Base-by-base conservation (phyloP, 805 yeast genomes). In the Suhomyces emberorum region DNA sequence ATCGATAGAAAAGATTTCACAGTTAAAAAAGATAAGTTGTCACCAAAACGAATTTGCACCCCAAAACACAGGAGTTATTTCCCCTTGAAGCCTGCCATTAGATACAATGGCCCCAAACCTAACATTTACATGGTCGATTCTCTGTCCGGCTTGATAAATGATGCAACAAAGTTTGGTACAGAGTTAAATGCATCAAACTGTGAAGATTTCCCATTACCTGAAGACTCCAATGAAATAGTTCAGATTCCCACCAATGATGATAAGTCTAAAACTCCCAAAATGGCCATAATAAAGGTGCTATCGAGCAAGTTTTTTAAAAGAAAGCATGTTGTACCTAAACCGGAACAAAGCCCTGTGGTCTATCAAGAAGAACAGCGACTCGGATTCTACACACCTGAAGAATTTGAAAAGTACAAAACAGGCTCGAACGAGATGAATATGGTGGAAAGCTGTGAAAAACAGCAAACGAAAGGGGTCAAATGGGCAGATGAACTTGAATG, bases 151-250 rank as follows among this genome's bases (percentile, higher is more conserved):
- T 63, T 63, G 38, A 49, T 77, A 11, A 72, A 70, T 44, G 86
- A 81, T 48, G 85, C 86, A 7, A 80, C 86, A 3, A 74, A 70
- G 45, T 80, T 75, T 55, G 88, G 84, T 2, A 81, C 87, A 1
- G 85, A 80, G 52, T 64, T 81, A 38, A 81, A 81, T 51, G 70
- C 85, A 0, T 67, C 74, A 24, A 79, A 78, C 47, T 69, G 82
- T 39, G 75, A 72, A 42, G 84, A 82, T 7, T 73, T 81, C 32
- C 79, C 81, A 9, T 54, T 80, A 12, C 88, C 86, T 0, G 79
- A 72, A 38, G 70, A 68, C 37, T 61, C 64, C 2, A 71, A 74
- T 38, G 84, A 79, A 49, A 61, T 76, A 14, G 83, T 79, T 4
- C 77, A 77, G 24, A 77, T 79, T 12, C 84, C 84, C 14, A 66